Conservation (phyloP, 768 basidiomycete species). For the Termitomyces sp. region DNA sequence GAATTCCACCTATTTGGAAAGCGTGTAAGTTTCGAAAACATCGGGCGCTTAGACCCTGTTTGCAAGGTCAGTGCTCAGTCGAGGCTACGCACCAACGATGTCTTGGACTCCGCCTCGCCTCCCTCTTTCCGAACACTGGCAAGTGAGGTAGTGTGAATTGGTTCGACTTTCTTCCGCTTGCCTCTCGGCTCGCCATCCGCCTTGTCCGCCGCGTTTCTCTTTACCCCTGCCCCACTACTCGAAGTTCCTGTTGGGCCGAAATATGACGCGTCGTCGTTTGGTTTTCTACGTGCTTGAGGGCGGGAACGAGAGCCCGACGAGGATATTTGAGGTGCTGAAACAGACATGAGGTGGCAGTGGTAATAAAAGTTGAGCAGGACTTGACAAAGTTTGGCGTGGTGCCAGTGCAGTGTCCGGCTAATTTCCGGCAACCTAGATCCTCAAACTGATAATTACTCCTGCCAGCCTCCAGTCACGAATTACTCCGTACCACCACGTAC, state of each 20-base stretch:
- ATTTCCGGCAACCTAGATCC: slow-evolving; percentile 16
- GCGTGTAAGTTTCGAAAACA: neutral
- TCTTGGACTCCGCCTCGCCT: slow-evolving; percentile 37
- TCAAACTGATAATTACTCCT: slow-evolving; percentile 12
- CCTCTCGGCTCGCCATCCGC: slow-evolving; percentile 71
- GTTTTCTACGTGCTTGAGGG: slow-evolving; percentile 60
- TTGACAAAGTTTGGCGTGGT: slow-evolving; percentile 4
- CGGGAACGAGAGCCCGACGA: slow-evolving; percentile 57
- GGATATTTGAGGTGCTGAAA: slow-evolving; percentile 26
- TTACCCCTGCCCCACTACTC: slow-evolving; percentile 43
- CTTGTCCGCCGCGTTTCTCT: slow-evolving; percentile 66
- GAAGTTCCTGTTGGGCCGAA: slow-evolving; percentile 51
- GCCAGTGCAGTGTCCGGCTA: slow-evolving; percentile 2
- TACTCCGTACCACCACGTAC: slow-evolving; percentile 14
- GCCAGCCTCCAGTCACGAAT: slow-evolving; percentile 3
- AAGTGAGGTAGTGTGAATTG: slow-evolving; percentile 21
- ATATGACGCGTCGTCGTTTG: slow-evolving; percentile 70
- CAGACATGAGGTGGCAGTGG: slow-evolving; percentile 31
- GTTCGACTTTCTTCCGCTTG: slow-evolving; percentile 71
- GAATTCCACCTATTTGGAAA: slow-evolving; percentile 65
- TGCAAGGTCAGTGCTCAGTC: neutral
- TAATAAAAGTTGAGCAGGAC: slow-evolving; percentile 11
- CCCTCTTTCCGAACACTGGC: slow-evolving; percentile 32
- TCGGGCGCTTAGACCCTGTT: neutral
- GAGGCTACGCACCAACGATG: slow-evolving; percentile 40